These are phyloP conservation scores for Calonectria ilicicola DNA, from an alignment of 2,329 filamentous ascomycete species.

Conservation along the genomic window DNA sequence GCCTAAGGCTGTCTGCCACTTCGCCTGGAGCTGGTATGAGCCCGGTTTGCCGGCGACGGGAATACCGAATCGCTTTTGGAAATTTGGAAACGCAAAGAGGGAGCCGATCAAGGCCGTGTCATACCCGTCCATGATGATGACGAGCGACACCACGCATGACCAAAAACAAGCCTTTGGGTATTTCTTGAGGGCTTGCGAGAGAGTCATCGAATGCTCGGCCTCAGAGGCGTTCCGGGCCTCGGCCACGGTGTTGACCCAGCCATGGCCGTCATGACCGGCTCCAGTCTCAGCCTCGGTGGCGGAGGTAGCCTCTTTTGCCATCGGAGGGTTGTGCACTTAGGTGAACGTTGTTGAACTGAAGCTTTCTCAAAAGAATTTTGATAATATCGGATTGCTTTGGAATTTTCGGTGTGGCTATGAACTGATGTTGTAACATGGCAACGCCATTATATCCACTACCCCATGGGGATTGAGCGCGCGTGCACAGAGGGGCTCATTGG, in stretches of 20 bases:
- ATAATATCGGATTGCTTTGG: neutral
- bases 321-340: neutral
- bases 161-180: neutral
- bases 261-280: neutral
- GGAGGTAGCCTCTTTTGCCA: neutral
- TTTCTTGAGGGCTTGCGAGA: neutral
- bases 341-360: neutral
- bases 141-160: neutral
- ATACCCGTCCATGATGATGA: slow-evolving; percentile 6
- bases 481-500: neutral
- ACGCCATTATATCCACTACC: neutral
- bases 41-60: neutral
- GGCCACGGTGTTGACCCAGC: slow-evolving; percentile 1
- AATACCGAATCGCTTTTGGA: neutral
- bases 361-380: neutral
- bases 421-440: neutral
- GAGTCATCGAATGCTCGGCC: neutral
- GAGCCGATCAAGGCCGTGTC: neutral
- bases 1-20: neutral
- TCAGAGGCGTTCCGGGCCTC: neutral
- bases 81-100: neutral
- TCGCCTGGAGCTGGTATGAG: neutral
- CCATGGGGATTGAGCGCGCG: neutral
- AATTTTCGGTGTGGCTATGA: neutral
- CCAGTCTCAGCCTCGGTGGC: neutral